Percentiles rank a stretch among this genome's conserved stretches.
phyloP scores from a whole-genome alignment of 2,329 filamentous ascomycete species.

The Alternaria alternata region DNA sequence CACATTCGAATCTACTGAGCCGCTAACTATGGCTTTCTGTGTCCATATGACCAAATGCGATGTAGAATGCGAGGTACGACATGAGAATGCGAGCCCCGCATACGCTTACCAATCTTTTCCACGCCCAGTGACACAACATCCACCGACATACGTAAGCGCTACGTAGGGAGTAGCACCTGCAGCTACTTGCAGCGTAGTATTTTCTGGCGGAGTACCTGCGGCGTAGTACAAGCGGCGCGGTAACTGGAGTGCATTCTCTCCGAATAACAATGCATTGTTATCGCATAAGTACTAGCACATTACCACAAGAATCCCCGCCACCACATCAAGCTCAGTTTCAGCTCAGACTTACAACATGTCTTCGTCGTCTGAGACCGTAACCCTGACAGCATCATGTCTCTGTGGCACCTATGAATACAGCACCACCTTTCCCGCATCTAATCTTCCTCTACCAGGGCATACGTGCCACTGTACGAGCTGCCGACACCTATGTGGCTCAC shows the following conservation, averaged over 20 bases:
- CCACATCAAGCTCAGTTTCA: background rate
- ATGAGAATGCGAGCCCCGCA: slow-evolving; percentile 20
- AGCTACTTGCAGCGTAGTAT: background rate
- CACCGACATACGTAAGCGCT: background rate
- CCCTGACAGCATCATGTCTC: slow-evolving; percentile 55
- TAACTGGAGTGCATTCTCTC: background rate
- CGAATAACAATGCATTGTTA: background rate
- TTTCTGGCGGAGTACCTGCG: background rate
- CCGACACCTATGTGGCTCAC: slow-evolving; percentile 55
- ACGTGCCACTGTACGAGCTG: slow-evolving; percentile 63
- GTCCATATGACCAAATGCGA: slow-evolving; percentile 1
- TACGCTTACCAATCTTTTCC: slow-evolving; percentile 23
- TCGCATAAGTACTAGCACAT: background rate
- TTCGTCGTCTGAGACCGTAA: slow-evolving; percentile 22
- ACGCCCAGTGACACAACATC: background rate
- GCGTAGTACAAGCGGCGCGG: background rate
- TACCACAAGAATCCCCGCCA: background rate
- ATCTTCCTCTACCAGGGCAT: slow-evolving; percentile 54
- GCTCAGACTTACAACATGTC: background rate
- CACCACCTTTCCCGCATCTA: slow-evolving; percentile 39
- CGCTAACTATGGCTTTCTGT: background rate
- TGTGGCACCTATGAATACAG: slow-evolving; percentile 57
- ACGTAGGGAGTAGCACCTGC: background rate
- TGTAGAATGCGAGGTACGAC: slow-evolving; percentile 11
- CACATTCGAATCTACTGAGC: background rate